Evolutionary conservation across 108 stramenopile genomes (phyloP), one percentile per base, ranked within the genome.

Genomic region (Fragilariopsis cylindrus): DNA sequence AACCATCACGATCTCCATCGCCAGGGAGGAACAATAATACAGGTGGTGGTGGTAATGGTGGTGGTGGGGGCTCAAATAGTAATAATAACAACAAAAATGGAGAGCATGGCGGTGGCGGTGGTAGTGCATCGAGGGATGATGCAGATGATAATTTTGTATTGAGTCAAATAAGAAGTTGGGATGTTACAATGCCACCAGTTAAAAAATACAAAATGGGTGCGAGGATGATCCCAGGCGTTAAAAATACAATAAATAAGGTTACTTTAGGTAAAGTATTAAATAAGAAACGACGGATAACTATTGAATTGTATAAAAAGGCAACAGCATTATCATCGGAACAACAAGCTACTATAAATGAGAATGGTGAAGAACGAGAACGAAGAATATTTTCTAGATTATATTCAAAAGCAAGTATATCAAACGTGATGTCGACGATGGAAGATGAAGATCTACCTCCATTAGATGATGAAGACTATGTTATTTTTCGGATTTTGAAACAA

Each of bases 271-370:
- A 63, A 12, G 42, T 63, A 3, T 60, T 58, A 53, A 67, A 50
- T 16, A 66, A 67, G 40, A 70, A 71, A 43, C 63, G 77, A 7
- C 70, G 77, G 3, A 72, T 78, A 42, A 78, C 77, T 9, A 67
- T 78, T 9, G 77, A 78, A 54, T 15, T 70, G 42, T 78, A 78
- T 53, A 60, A 53, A n/a, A 69, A 69, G 30, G 5, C 11, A 13
- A 43, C 65, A 2, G 30, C 30, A 30, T 30, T 30, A 30, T 30
- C 30, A 30, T n/a, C 54, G 8, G 30, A 56, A 11, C 44, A 63
- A 48, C n/a, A 15, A 4, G 69, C 30, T 7, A 30, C 30, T 30
- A 30, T 30, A 30, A 30, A 30, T 30, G 30, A 30, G 30, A 58
- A 60, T 18, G 18, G 45, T 21, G 13, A 39, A 7, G 65, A 54